Evolutionary conservation across 352 stramenopile genomes (phyloP).

Genomic region (Phytophthora sp.): DNA sequence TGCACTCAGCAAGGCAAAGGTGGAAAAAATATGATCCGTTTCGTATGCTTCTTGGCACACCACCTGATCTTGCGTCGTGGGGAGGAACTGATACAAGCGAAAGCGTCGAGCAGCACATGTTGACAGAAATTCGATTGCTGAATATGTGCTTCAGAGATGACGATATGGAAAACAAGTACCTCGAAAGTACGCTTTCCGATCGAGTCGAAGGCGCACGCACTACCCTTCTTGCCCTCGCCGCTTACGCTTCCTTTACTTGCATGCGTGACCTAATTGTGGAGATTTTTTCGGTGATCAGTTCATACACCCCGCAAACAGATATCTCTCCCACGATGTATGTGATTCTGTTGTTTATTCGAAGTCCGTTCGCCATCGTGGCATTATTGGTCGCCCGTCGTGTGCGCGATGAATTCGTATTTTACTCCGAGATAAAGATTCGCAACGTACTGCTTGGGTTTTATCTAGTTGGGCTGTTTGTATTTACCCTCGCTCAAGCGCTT

Average conservation of each 20-base stretch:
- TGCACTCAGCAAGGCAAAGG: conserved; percentile 55
- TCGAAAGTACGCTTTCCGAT: conserved; percentile 64
- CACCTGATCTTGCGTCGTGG: conserved; percentile 45
- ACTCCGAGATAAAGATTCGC: conserved; percentile 62
- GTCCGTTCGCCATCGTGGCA: conserved; percentile 29
- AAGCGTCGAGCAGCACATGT: conserved; percentile 68
- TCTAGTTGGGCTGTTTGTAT: conserved; percentile 56
- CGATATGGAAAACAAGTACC: conserved; percentile 80
- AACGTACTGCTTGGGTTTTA: conserved; percentile 72
- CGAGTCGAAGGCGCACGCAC: conserved; percentile 70
- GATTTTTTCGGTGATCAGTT: conserved; percentile 40
- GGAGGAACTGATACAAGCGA: conserved; percentile 41
- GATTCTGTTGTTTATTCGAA: conserved; percentile 44
- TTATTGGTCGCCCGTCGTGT: conserved; percentile 51
- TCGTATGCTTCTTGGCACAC: conserved; percentile 57
- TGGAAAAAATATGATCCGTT: conserved; percentile 71
- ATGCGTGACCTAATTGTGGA: conserved; percentile 69
- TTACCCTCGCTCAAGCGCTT: conserved; percentile 50
- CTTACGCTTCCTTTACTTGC: conserved; percentile 71
- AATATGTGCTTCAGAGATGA: conserved; percentile 71
- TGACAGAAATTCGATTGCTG: conserved; percentile 60
- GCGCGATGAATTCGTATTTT: conserved; percentile 57
- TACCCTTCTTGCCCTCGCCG: conserved; percentile 57
- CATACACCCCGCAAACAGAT: conserved; percentile 13
- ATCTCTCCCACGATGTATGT: conserved; percentile 37